A percentile compares a stretch with the other conserved stretches of the same genome.
Evolutionary conservation across 805 yeast species (phyloP).

Genomic region (Hanseniaspora thailandica): DNA sequence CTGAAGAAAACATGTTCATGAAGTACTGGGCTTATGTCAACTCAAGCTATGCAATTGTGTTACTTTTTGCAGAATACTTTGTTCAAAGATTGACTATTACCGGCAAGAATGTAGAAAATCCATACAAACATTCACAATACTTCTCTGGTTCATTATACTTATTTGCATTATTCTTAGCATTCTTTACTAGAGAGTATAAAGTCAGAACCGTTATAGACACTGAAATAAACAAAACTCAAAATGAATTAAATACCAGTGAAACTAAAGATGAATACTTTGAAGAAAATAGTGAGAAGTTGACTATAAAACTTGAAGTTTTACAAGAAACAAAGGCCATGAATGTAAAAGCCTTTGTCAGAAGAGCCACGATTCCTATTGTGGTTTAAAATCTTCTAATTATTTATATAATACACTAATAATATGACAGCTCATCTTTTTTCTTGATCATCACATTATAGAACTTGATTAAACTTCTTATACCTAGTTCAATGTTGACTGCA

Average conservation of each 20-base stretch:
- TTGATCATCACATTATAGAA: slow-evolving; percentile 42
- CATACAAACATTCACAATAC: slow-evolving; percentile 49
- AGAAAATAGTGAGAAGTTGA: neutral
- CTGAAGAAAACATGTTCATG: slow-evolving; percentile 31
- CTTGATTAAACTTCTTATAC: slow-evolving; percentile 65
- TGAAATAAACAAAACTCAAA: slow-evolving; percentile 2
- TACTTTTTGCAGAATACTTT: slow-evolving; percentile 42
- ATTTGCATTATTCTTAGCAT: slow-evolving; percentile 33
- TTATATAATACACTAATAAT: neutral
- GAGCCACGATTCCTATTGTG: slow-evolving; percentile 24
- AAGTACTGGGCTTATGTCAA: slow-evolving; percentile 31
- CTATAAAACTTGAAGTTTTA: slow-evolving; percentile 11
- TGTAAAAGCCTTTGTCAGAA: slow-evolving; percentile 20
- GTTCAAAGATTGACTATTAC: slow-evolving; percentile 39
- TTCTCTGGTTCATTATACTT: slow-evolving; percentile 44
- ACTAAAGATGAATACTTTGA: neutral
- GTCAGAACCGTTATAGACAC: slow-evolving; percentile 33
- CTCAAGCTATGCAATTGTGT: slow-evolving; percentile 24
- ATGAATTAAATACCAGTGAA: neutral
- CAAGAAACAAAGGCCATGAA: slow-evolving; percentile 19
- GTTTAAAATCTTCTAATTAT: slow-evolving; percentile 15
- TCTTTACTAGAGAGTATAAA: slow-evolving; percentile 42
- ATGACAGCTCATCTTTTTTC: neutral
- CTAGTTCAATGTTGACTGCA: slow-evolving; percentile 75
- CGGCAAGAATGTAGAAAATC: slow-evolving; percentile 23